Percentiles rank a stretch among this genome's conserved stretches.
These are phyloP conservation scores for Plasmodium chabaudi DNA, from an alignment of 169 alveolate genomes.

Conservation along the genomic window DNA sequence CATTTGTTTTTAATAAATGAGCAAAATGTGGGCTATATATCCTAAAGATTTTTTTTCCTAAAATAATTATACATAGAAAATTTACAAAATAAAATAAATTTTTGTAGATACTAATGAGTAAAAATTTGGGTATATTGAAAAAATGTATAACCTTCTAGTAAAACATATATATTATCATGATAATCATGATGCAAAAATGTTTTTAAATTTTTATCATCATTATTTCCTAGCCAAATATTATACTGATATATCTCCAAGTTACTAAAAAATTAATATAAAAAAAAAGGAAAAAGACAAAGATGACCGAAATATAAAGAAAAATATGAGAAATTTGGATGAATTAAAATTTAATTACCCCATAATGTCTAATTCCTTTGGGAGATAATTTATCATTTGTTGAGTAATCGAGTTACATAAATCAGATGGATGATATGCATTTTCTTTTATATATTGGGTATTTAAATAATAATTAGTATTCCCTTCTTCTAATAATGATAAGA, in stretches of 20 bases:
- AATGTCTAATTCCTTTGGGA: constrained; percentile 58
- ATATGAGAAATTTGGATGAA: neutral
- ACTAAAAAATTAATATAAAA: constrained; percentile 14
- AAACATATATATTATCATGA: constrained; percentile 74
- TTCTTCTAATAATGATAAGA: constrained; percentile 66
- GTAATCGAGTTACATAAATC: constrained; percentile 71
- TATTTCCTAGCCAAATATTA: constrained; percentile 73
- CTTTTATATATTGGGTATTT: constrained; percentile 75
- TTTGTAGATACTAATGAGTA: no score
- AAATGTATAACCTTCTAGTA: constrained; percentile 44
- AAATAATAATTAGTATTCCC: constrained; percentile 72
- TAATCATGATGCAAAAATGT: constrained; percentile 75
- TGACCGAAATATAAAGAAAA: neutral
- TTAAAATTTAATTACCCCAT: constrained; percentile 62
- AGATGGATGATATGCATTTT: constrained; percentile 55
- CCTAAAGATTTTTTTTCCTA: constrained; percentile 73
- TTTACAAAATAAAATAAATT: no score
- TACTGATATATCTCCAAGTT: constrained; percentile 73
- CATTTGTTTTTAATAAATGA: constrained; percentile 51
- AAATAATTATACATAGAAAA: neutral
- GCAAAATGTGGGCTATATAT: constrained; percentile 77
- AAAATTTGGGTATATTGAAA: no score
- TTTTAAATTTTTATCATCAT: constrained; percentile 57
- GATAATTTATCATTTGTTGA: constrained; percentile 59
- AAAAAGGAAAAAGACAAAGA: constrained; percentile 7